Percentiles rank a stretch among this genome's conserved stretches.
phyloP scores from a whole-genome alignment of 225 moss, liverwort and hornwort genomes.

The Climacium dendroides region DNA sequence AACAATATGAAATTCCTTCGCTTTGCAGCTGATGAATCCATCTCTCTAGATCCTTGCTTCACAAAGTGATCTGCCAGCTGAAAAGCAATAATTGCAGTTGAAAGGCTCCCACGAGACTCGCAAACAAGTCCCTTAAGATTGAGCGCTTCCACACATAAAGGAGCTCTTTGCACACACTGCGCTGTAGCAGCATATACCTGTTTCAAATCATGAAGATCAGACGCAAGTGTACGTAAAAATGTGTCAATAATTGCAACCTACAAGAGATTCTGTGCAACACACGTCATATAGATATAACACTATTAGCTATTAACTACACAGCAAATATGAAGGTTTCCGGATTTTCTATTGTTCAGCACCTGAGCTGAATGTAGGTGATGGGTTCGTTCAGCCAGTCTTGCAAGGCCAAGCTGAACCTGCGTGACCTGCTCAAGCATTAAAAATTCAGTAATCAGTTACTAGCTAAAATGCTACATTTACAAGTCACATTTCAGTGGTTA shows the following conservation, averaged over 20 bases:
- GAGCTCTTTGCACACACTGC: conserved; percentile 80
- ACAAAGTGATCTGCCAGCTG: conserved; percentile 43
- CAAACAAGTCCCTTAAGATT: conserved; percentile 79
- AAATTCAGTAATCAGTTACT: background rate
- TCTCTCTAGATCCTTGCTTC: conserved; percentile 8
- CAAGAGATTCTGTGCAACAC: background rate
- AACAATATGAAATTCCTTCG: conserved; percentile 37
- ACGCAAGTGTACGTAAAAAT: background rate
- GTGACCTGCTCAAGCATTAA: conserved; percentile 42
- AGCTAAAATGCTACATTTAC: background rate
- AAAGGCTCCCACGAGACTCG: conserved; percentile 72
- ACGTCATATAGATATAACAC: background rate
- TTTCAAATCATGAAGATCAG: conserved; percentile 1
- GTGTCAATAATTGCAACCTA: background rate
- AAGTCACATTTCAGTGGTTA: background rate
- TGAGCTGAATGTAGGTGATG: conserved; percentile 65
- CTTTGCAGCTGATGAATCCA: conserved; percentile 1
- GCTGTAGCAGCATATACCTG: conserved; percentile 80
- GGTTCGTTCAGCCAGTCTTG: conserved; percentile 59
- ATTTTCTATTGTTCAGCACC: conserved; percentile 17
- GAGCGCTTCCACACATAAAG: conserved; percentile 60
- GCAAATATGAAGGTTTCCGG: background rate
- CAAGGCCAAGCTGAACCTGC: conserved; percentile 86
- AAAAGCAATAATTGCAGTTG: conserved; percentile 51
- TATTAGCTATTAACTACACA: background rate